Conservation (phyloP, 2,329 filamentous ascomycete species). For the Xylaria sp. region DNA sequence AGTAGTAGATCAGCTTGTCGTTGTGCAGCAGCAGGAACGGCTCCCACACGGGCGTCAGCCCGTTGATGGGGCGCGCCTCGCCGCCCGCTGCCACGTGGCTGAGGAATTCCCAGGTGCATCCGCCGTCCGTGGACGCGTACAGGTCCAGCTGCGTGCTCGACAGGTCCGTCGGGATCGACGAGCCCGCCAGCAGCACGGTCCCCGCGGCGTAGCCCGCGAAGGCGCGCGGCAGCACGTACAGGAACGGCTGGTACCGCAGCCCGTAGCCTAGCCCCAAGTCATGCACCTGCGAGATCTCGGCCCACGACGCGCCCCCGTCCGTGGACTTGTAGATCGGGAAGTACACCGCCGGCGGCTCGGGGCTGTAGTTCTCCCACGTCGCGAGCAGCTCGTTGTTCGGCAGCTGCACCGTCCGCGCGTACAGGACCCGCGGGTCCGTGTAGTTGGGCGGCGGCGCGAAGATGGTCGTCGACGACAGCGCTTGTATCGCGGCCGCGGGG, state of each 20-base stretch:
- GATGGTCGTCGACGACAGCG: conserved; percentile 31
- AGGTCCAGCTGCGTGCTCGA: conserved; percentile 71
- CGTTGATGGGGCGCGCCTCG: conserved; percentile 66
- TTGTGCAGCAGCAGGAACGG: conserved; percentile 68
- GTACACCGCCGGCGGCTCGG: conserved; percentile 58
- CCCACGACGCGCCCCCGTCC: conserved; percentile 66
- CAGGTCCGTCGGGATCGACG: conserved; percentile 63
- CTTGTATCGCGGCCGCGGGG: background rate
- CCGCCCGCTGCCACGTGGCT: conserved; percentile 69
- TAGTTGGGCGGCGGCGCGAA: conserved; percentile 52
- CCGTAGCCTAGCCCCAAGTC: conserved; percentile 70
- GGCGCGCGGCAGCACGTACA: conserved; percentile 65
- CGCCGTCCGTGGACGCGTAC: conserved; percentile 67
- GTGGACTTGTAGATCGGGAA: conserved; percentile 60
- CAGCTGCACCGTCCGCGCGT: conserved; percentile 52
- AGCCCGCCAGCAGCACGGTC: conserved; percentile 67
- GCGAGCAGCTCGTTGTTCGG: conserved; percentile 54
- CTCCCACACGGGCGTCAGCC: conserved; percentile 73
- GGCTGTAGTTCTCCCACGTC: conserved; percentile 63
- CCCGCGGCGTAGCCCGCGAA: conserved; percentile 65
- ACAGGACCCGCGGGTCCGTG: conserved; percentile 51
- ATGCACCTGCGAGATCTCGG: conserved; percentile 64
- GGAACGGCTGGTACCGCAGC: conserved; percentile 70
- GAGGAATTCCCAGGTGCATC: conserved; percentile 69
- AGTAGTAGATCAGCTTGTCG: conserved; percentile 67